These are phyloP conservation scores for Exsudoporus frostii DNA, from an alignment of 768 basidiomycete species.

Conservation along the genomic window DNA sequence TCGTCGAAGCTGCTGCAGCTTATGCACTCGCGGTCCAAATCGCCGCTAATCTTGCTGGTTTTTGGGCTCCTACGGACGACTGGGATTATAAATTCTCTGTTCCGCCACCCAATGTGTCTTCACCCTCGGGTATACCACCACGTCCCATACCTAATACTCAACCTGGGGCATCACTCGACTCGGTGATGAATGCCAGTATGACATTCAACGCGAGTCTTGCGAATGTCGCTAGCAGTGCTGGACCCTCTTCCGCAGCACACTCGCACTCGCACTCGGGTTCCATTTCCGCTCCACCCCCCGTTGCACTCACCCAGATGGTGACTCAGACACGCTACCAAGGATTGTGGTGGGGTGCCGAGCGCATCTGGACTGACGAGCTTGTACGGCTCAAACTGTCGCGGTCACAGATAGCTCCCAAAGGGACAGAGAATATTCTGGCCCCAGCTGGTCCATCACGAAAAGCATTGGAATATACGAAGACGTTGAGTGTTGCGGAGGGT, in stretches of 20 bases:
- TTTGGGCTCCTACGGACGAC: conserved; percentile 73
- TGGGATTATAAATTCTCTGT: conserved; percentile 58
- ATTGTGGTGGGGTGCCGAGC: conserved; percentile 87
- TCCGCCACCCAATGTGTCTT: conserved; percentile 25
- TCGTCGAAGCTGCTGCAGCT: conserved; percentile 55
- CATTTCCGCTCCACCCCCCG: conserved; percentile 13
- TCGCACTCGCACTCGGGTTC: neutral
- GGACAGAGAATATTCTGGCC: conserved; percentile 54
- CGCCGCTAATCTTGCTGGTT: conserved; percentile 56
- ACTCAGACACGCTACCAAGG: conserved; percentile 69
- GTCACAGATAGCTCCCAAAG: conserved; percentile 61
- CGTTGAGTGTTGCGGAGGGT: conserved; percentile 3
- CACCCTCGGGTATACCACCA: conserved; percentile 1
- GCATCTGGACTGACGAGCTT: conserved; percentile 85
- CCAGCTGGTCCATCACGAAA: conserved; percentile 54
- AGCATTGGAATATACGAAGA: conserved; percentile 28
- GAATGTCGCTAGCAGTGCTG: neutral
- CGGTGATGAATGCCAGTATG: conserved; percentile 46
- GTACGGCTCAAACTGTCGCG: conserved; percentile 74
- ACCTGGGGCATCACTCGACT: conserved; percentile 33
- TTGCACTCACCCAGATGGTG: conserved; percentile 30
- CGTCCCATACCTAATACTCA: conserved; percentile 8
- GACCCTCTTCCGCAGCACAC: neutral
- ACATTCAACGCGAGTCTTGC: conserved; percentile 38
- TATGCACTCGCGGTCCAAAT: conserved; percentile 73